phyloP scores from a whole-genome alignment of 441 rosid genomes.

The Populus hybrid region DNA sequence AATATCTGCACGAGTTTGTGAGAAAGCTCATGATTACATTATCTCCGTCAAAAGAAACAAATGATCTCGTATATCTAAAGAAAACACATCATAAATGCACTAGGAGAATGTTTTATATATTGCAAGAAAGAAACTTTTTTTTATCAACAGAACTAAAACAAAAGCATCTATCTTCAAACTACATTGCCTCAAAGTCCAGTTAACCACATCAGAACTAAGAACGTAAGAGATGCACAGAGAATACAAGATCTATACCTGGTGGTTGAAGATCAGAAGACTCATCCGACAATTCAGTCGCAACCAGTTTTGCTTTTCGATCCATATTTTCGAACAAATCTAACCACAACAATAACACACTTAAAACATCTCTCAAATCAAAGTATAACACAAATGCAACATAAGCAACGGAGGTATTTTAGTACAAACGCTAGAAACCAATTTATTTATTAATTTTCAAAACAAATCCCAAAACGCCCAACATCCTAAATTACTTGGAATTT shows the following conservation, averaged over 20 bases:
- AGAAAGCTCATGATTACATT: neutral
- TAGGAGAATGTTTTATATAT: neutral
- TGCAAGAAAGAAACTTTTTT: neutral
- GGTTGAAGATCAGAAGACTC: conserved; percentile 62
- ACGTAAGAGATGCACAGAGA: neutral
- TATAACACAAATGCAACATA: neutral
- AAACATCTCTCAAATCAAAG: neutral
- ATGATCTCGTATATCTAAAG: neutral
- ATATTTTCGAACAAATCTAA: conserved; percentile 95
- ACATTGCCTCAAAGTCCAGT: neutral
- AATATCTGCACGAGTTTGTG: neutral
- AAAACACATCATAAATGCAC: neutral
- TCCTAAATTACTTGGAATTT: neutral
- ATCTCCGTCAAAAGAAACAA: no score
- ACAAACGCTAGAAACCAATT: neutral
- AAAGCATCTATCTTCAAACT: conserved; percentile 6
- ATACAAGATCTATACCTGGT: conserved; percentile 41
- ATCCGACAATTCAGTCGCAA: conserved; percentile 79
- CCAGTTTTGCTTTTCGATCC: conserved; percentile 96
- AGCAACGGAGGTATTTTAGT: neutral
- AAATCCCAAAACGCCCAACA: neutral
- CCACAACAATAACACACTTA: neutral
- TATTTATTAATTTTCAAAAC: neutral
- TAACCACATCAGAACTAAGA: neutral
- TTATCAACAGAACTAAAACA: neutral